A percentile compares a stretch with the other conserved stretches of the same genome.
These are phyloP conservation scores for Sporothrix curviconia DNA, from an alignment of 2,329 filamentous ascomycete species.

Conservation along the genomic window DNA sequence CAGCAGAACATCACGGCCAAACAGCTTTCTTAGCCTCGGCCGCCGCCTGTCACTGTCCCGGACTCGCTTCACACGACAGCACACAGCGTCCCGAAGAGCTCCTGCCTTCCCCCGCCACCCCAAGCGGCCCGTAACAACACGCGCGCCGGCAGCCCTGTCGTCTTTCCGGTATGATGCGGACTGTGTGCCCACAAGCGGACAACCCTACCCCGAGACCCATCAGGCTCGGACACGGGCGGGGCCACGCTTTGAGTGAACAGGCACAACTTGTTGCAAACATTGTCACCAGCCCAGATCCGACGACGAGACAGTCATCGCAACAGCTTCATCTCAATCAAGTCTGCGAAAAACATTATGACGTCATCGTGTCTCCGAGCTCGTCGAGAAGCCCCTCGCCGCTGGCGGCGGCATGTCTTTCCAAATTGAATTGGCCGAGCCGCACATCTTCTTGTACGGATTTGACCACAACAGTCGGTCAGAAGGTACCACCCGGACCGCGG, in stretches of 20 bases:
- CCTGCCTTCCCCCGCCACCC: too few species aligned
- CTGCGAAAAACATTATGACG: conserved; percentile 44
- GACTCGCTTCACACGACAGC: background rate
- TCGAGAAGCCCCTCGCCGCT: conserved; percentile 67
- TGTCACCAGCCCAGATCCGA: background rate
- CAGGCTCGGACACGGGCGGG: background rate
- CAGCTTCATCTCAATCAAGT: conserved; percentile 45
- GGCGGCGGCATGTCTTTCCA: conserved; percentile 70
- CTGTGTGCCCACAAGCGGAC: too few species aligned
- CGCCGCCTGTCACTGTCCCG: conserved; percentile 21
- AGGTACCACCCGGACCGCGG: conserved; percentile 47
- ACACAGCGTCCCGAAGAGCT: too few species aligned
- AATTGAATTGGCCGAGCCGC: conserved; percentile 71
- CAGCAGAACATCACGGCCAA: conserved; percentile 15
- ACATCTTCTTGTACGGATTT: conserved; percentile 72
- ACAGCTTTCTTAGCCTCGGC: conserved; percentile 22
- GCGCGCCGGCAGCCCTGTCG: background rate
- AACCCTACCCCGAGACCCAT: background rate
- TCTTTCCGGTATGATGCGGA: too few species aligned
- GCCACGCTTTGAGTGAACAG: too few species aligned
- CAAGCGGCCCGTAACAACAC: background rate
- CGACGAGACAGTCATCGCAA: conserved; percentile 31
- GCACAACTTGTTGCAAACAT: background rate
- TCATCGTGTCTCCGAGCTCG: conserved; percentile 46
- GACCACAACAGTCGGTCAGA: conserved; percentile 57